Base-by-base conservation (phyloP, 306 rosid genomes). In the Medicago lupulina region DNA sequence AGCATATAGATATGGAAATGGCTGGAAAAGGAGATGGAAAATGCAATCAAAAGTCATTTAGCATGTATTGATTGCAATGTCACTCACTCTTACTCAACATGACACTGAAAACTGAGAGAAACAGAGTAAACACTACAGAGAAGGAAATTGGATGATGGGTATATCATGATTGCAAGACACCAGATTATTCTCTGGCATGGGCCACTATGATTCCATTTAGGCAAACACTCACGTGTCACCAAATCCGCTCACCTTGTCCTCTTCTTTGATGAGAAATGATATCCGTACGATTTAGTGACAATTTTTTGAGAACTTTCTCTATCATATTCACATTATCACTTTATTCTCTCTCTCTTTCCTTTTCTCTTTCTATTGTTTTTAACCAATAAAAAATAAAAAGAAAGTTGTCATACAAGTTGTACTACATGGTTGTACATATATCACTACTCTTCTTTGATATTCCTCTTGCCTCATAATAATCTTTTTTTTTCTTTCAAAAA, bases 121-220 rank as follows among this genome's bases (percentile, higher is more conserved):
- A 70, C 81, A 38, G 79, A 70, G 78, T 31, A 79, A 49, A 76
- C 57, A 31, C 74, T 11, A 76, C 7, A 66, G 74, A 17, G 74
- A 16, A 64, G 80, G 62, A 59, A 47, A 40, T 47, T 14, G 46
- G 49, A 31, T 62, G 63, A 62, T 14, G 62, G 77, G 83, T 11
- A 59, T 21, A 81, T 82, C 87, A 90, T 90, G 63, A 85, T 90
- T 88, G 85, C 91, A 55, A 80, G 47, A 80, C 79, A 88, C 86
- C 85, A 76, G 77, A 86, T 85, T 82, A 87, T 88, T 88, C 88
- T 44, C 85, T 90, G 91, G 67, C 91, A 85, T 79, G 88, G 87
- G 84, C 88, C 92, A 86, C 84, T 75, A 77, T 83, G 76, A 83
- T 88, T 86, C 83, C 81, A 78, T 79, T 83, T 83, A 44, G 70